These are phyloP conservation scores for Cucurbita argyrosperma DNA, from an alignment of 306 rosid species.

Conservation along the genomic window DNA sequence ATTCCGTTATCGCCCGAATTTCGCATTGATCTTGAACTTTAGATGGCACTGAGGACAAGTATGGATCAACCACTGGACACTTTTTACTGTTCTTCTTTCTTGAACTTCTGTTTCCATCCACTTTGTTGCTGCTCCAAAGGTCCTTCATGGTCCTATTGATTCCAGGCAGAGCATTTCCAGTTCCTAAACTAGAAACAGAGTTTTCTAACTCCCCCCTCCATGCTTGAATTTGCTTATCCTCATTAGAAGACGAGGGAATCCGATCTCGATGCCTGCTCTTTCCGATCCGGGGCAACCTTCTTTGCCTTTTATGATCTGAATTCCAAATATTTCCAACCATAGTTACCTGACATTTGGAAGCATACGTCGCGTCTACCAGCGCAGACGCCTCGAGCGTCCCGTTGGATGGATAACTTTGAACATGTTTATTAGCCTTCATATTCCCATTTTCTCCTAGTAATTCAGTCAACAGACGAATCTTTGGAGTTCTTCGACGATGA, in stretches of 20 bases:
- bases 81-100: slow-evolving; percentile 51
- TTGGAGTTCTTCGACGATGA: slow-evolving; percentile 51
- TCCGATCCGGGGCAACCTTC: slow-evolving; percentile 41
- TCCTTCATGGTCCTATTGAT: slow-evolving; percentile 20
- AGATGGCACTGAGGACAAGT: slow-evolving; percentile 23
- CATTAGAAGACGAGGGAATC: slow-evolving; percentile 16
- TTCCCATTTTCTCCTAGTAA: slow-evolving; percentile 44
- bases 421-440: slow-evolving; percentile 24
- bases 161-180: slow-evolving; percentile 25
- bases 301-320: slow-evolving; percentile 31
- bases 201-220: slow-evolving; percentile 20
- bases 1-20: slow-evolving; percentile 17
- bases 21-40: slow-evolving; percentile 21
- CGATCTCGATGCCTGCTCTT: slow-evolving; percentile 16
- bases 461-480: slow-evolving; percentile 74
- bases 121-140: slow-evolving; percentile 22
- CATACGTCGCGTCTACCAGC: slow-evolving; percentile 13
- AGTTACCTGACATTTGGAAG: slow-evolving; percentile 30
- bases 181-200: slow-evolving; percentile 12
- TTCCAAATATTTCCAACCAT: slow-evolving; percentile 24
- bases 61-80: slow-evolving; percentile 24
- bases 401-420: slow-evolving; percentile 24
- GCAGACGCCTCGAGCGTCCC: slow-evolving; percentile 24
- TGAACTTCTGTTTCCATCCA: slow-evolving; percentile 25
- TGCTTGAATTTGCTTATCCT: slow-evolving; percentile 20